phyloP scores from a whole-genome alignment of 495 filamentous ascomycete species.

The Penicillium tannophilum region DNA sequence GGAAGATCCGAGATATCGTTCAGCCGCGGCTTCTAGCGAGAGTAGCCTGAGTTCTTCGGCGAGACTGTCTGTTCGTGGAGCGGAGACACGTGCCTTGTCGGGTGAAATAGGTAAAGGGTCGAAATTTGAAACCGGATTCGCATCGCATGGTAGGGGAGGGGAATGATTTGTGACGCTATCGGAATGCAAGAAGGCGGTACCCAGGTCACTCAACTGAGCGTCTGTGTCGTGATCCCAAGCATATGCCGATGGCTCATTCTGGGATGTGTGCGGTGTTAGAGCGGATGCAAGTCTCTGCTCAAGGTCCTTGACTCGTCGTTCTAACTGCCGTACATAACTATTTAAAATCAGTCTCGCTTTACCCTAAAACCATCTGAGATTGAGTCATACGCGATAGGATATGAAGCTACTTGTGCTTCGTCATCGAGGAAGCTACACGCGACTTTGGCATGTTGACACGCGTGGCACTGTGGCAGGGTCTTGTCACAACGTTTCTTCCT shows the following conservation, averaged over 20 bases:
- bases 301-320: slow-evolving; percentile 32
- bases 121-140: slow-evolving; percentile 4
- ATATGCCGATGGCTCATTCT: slow-evolving; percentile 8
- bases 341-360: neutral
- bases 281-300: slow-evolving; percentile 26
- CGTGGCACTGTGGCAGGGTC: slow-evolving; percentile 34
- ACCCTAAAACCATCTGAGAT: neutral
- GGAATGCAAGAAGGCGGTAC: neutral
- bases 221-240: slow-evolving; percentile 12
- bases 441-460: slow-evolving; percentile 34
- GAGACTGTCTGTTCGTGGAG: slow-evolving; percentile 23
- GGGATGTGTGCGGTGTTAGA: slow-evolving; percentile 16
- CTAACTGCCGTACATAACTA: slow-evolving; percentile 40
- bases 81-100: neutral
- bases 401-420: slow-evolving; percentile 37
- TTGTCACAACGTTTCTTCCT: slow-evolving; percentile 44
- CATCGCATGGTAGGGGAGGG: neutral
- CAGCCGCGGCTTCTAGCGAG: slow-evolving; percentile 41
- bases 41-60: slow-evolving; percentile 35
- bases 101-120: slow-evolving; percentile 9
- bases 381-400: slow-evolving; percentile 36
- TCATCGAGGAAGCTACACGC: slow-evolving; percentile 41
- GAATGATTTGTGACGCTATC: slow-evolving; percentile 8
- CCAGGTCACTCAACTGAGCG: slow-evolving; percentile 1
- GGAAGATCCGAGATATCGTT: slow-evolving; percentile 41